Evolutionary conservation across 345 rosid species (phyloP), one percentile per base, ranked within the genome.

Genomic region (Heritiera littoralis): DNA sequence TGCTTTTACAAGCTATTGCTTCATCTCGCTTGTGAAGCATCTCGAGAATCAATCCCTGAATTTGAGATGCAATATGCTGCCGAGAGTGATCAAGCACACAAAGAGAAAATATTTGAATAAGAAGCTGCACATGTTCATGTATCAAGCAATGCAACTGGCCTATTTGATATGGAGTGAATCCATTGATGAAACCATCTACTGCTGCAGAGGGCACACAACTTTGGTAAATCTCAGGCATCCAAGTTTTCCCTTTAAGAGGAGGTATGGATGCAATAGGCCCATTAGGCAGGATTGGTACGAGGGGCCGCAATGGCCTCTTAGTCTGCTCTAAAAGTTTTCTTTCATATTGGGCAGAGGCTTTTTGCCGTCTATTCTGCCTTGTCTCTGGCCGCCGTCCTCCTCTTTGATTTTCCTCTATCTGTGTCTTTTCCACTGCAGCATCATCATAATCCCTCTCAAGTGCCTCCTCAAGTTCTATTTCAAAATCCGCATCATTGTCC

Each of bases 371-470:
- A 82, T 94, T 94, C 90, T 91, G 95, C 86, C 98, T 88, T 69
- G 99, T 96, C 85, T 88, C 89, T 2, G 94, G 98, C 48, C 94
- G 83, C 64, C 89, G 79, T 76, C 87, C 83, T 76, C 80, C 79
- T 79, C 80, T 79, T 45, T 79, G 87, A 72, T n/a, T 13, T 41
- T 80, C 84, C 48, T 60, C 81, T 65, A 79, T 75, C 17, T n/a
- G 79, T 80, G 59, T 66, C 73, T 84, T 87, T 66, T 86, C 91
- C 49, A 83, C 79, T 60, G 78, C 69, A 67, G 49, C 80, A 28
- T 90, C 96, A 73, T 93, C 98, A 72, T 80, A 84, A 78, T 93
- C 99, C 81, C 96, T 95, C 87, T 95, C 98, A 68, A 93, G 92
- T 75, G 93, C 88, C 86, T 93, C 99, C 78, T 91, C 97, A 65